Conservation (phyloP, 208 protist genomes). For the Entamoeba invadens region DNA sequence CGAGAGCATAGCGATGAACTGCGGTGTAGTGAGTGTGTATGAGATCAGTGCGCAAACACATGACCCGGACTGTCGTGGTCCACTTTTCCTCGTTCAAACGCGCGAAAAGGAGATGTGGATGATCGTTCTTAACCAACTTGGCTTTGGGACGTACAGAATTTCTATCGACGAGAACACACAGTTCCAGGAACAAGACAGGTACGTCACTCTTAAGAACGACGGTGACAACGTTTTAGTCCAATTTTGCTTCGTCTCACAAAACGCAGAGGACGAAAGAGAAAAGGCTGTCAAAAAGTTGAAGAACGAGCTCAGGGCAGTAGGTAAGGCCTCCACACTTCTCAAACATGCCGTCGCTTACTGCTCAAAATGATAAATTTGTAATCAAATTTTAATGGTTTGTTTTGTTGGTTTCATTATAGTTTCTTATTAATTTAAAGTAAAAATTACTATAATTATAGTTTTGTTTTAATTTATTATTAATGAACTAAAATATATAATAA, state of each 20-base stretch:
- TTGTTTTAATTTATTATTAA: no score
- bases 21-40: neutral
- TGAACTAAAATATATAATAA: no score
- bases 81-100: neutral
- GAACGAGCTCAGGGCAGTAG: neutral
- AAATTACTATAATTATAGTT: no score
- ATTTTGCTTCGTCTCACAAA: neutral
- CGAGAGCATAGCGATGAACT: neutral
- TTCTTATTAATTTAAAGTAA: no score
- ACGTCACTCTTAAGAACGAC: neutral
- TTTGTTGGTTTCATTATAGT: no score
- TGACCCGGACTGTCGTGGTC: neutral
- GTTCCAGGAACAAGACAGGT: neutral
- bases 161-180: neutral
- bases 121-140: neutral
- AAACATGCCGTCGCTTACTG: neutral
- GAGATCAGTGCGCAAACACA: neutral
- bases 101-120: neutral
- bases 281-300: neutral
- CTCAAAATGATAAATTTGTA: neutral
- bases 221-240: neutral
- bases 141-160: neutral
- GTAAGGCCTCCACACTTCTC: neutral
- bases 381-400: neutral
- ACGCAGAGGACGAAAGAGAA: neutral